phyloP scores from a whole-genome alignment of 352 stramenopile genomes.

The Pythium dissotocum region DNA sequence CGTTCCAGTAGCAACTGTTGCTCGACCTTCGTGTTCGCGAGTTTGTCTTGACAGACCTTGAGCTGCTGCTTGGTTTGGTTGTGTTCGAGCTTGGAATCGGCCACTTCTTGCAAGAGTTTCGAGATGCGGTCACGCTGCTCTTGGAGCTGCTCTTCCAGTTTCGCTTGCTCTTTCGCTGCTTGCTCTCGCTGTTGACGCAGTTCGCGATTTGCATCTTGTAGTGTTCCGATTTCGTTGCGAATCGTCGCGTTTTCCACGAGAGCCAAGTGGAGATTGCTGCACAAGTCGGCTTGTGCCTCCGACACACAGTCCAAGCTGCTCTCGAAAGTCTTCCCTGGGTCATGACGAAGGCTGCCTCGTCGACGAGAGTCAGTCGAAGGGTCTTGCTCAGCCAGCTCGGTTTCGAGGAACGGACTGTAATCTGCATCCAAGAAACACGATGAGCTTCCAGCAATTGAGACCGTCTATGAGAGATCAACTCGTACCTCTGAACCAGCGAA shows the following conservation, averaged over 20 bases:
- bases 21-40: conserved; percentile 40
- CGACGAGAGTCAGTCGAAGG: conserved; percentile 10
- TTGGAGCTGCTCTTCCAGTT: conserved; percentile 35
- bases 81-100: conserved; percentile 37
- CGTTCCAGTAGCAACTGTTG: conserved; percentile 47
- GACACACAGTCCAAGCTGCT: conserved; percentile 58
- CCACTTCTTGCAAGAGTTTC: conserved; percentile 45
- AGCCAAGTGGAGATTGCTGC: conserved; percentile 61
- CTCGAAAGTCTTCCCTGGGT: conserved; percentile 39
- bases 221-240: conserved; percentile 56
- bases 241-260: conserved; percentile 78
- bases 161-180: conserved; percentile 32
- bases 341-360: conserved; percentile 21
- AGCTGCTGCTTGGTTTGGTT: conserved; percentile 37
- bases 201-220: conserved; percentile 58
- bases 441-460: neutral
- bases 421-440: conserved; percentile 28
- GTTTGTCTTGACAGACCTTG: conserved; percentile 37
- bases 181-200: conserved; percentile 35
- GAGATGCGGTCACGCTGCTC: conserved; percentile 43
- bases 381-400: conserved; percentile 45
- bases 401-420: conserved; percentile 76
- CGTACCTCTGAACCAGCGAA: conserved; percentile 74
- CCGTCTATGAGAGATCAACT: neutral
- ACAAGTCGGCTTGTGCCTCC: conserved; percentile 62